A percentile compares a stretch with the other conserved stretches of the same genome.
These are phyloP conservation scores for Cupressus sempervirens DNA, from an alignment of 75 land plant species.

Conservation along the genomic window DNA sequence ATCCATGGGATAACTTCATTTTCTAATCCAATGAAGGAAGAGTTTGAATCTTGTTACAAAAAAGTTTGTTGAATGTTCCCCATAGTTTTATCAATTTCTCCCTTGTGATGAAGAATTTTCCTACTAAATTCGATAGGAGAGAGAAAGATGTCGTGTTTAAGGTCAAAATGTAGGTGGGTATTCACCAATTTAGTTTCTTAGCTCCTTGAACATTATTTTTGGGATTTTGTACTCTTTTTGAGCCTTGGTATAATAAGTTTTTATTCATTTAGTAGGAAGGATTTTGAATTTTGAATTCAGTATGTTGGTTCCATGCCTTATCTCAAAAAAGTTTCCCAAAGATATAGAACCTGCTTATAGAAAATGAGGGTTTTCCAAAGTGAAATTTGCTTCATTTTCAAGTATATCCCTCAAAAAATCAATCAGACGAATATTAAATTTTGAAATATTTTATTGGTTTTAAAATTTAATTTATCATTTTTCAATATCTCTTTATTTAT, in stretches of 20 bases:
- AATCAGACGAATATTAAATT: neutral
- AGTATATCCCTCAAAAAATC: neutral
- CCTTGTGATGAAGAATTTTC: slow-evolving; percentile 23
- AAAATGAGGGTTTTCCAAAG: no score
- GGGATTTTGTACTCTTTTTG: neutral
- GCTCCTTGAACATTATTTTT: neutral
- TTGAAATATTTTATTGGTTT: no score
- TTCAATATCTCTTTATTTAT: no score
- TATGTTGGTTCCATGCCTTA: neutral
- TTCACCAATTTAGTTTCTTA: neutral
- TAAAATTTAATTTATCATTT: no score
- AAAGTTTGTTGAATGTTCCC: slow-evolving; percentile 15
- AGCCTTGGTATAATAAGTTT: neutral
- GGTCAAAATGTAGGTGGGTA: slow-evolving; percentile 41
- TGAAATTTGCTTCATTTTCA: no score
- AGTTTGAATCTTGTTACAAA: slow-evolving; percentile 25
- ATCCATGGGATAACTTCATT: slow-evolving; percentile 42
- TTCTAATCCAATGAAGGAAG: slow-evolving; percentile 41
- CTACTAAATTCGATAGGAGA: slow-evolving; percentile 42
- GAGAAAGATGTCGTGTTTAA: slow-evolving; percentile 37
- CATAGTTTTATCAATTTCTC: neutral
- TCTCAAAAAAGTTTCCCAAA: neutral
- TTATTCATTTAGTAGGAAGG: neutral
- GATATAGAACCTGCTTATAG: neutral
- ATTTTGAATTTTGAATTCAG: no score